These are phyloP conservation scores for Chrysosporium queenslandicum DNA, from an alignment of 2,329 filamentous ascomycete species.

Conservation along the genomic window DNA sequence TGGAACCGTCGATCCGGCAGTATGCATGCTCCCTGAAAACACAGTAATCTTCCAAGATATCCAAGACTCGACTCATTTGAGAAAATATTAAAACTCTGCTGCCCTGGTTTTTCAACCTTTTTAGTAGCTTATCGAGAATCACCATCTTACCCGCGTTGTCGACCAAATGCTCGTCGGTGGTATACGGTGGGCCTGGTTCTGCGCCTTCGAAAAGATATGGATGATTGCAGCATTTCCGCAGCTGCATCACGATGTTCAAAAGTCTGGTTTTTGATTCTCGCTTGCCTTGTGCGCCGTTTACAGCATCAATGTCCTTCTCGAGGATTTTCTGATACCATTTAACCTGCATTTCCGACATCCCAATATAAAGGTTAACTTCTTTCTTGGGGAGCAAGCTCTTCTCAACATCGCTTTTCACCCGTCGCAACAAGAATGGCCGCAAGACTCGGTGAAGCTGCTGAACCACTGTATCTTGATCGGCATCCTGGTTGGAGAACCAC, in stretches of 20 bases:
- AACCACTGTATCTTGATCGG: slow-evolving; percentile 89
- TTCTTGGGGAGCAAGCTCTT: slow-evolving; percentile 97
- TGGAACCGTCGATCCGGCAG: slow-evolving; percentile 93
- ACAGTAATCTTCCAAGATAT: slow-evolving; percentile 97
- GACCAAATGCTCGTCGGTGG: slow-evolving; percentile 90
- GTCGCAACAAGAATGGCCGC: slow-evolving; percentile 83
- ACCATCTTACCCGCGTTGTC: slow-evolving; percentile 96
- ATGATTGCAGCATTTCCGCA: slow-evolving; percentile 97
- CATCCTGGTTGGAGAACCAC: slow-evolving; percentile 88
- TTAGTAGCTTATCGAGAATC: slow-evolving; percentile 84
- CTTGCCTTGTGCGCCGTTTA: slow-evolving; percentile 93
- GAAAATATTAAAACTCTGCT: slow-evolving; percentile 98
- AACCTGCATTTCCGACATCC: slow-evolving; percentile 98
- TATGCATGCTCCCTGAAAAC: slow-evolving; percentile 93
- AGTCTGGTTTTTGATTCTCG: slow-evolving; percentile 94
- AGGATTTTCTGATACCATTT: slow-evolving; percentile 99
- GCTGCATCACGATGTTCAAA: slow-evolving; percentile 98
- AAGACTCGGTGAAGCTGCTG: slow-evolving; percentile 90
- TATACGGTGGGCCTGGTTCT: slow-evolving; percentile 93
- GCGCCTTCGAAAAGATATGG: slow-evolving; percentile 96
- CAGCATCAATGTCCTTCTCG: slow-evolving; percentile 97
- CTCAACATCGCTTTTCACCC: slow-evolving; percentile 95
- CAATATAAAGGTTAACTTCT: slow-evolving; percentile 91
- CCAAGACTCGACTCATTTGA: slow-evolving; percentile 93
- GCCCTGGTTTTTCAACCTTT: slow-evolving; percentile 70